Evolutionary conservation across 177 flowering plant species (phyloP), one percentile per base, ranked within the genome.

Genomic region (Vitis hybrid): DNA sequence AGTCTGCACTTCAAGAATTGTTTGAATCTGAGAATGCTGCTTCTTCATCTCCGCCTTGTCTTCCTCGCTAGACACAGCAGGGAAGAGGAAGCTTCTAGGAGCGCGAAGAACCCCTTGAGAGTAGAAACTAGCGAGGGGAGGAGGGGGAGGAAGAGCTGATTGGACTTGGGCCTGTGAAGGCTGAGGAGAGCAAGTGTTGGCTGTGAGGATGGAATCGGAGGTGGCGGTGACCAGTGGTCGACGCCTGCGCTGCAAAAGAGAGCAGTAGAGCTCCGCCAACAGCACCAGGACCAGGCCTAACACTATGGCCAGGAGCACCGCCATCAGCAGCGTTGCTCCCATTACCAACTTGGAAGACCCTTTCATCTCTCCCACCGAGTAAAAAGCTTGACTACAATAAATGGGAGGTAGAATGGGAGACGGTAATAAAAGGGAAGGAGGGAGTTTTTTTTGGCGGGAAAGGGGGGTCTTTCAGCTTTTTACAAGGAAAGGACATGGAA

Each of bases 221-320:
- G 64, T 18, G 67, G 74, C 12, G 68, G 60, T 2, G 20, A 5
- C 33, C 39, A 55, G 68, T 51, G 68, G 75, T 20, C 65, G 74
- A 12, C 87, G 83, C 14, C 84, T 70, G 64, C 90, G 83, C 8
- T 80, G 80, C 10, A 91, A 78, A 62, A 93, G 83, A 65, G 91
- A 86, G 76, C 98, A 93, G 84, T 93, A 93, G 67, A 93, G 98
- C 81, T 93, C 91, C 19, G 89, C 95, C 45, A 91, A 69, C 6
- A 93, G 83, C 10, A 93, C 88, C 3, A 89, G 67, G 26, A 93
- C 74, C 12, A 91, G 81, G 52, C 83, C 84, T 2, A 89, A 61
- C 3, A 91, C 91, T 5, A 90, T 72, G 66, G 87, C 83, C 9
- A 93, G 83, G 76, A 80, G 83, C 19, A 83, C 78, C 55, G 83